Evolutionary conservation across 2,329 filamentous ascomycete genomes (phyloP), one percentile per base, ranked within the genome.

Genomic region (Trichoderma brevicompactum): DNA sequence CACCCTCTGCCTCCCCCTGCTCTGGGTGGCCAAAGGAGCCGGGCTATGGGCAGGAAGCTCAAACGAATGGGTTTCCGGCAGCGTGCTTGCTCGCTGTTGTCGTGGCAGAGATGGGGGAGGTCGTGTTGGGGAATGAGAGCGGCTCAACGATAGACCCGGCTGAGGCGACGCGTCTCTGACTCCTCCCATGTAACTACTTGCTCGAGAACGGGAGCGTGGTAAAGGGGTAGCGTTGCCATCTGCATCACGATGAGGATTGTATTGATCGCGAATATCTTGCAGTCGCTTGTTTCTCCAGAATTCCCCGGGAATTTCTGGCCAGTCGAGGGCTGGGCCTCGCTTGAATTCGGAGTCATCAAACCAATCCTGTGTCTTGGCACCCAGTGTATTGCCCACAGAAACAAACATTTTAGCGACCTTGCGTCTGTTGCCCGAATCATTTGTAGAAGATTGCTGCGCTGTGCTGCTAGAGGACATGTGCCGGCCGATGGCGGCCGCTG

Each of bases 301-400:
- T 68, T 88, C 85, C 2, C 84, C 86, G 0, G 86, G 86, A 0
- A 86, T 77, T 62, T 82, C 79, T 0, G 86, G 86, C 54, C 82
- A 89, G n/a, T 79, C 76, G n/a, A 74, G 72, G 3, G 82, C 81
- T 49, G 75, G 76, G 17, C 82, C 79, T 4, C 73, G 74, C 54
- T 79, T 79, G 69, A 85, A 86, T 1, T 79, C 79, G 0, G 79
- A 79, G 36, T 82, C 78, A 61, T 86, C 81, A 64, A 82, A 81
- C 7, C 76, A 78, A n/a, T 82, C 77, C 1, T 79, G 76, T 0
- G 80, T 77, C 36, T 83, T 79, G 0, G 79, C 81, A 3, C 82
- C 81, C 0, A 88, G 69, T 13, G 80, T 78, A 10, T 81, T 76
- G 7, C 79, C 80, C 5, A 84, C 67, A 5, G 69, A 74, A 5